Evolutionary conservation across 1,139 yeast genomes (phyloP).

Genomic region (Magnusiomyces magnusii): DNA sequence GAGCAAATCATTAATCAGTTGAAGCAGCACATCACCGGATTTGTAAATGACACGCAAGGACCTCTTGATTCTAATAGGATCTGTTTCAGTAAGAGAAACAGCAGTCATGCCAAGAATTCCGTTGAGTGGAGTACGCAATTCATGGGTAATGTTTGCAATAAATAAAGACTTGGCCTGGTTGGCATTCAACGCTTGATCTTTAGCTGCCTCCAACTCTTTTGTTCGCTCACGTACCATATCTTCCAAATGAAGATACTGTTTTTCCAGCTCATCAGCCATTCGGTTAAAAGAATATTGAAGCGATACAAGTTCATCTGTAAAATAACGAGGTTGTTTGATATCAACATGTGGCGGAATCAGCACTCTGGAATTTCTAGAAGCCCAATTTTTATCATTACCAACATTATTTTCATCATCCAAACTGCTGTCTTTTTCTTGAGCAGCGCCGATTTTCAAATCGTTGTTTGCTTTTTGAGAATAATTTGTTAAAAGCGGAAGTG

Average conservation of each 20-base stretch:
- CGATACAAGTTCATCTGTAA: conserved; percentile 82
- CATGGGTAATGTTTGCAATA: conserved; percentile 94
- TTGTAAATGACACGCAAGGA: conserved; percentile 70
- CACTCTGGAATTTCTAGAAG: background rate
- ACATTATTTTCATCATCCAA: too few species aligned
- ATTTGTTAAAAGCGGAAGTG: too few species aligned
- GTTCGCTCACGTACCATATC: conserved; percentile 88
- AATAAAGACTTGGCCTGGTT: conserved; percentile 92
- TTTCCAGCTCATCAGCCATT: conserved; percentile 81
- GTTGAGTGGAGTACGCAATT: conserved; percentile 86
- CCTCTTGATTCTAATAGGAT: conserved; percentile 55
- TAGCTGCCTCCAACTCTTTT: conserved; percentile 79
- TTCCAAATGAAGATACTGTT: conserved; percentile 76
- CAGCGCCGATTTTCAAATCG: too few species aligned
- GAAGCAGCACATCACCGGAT: conserved; percentile 79
- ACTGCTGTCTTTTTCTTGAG: too few species aligned
- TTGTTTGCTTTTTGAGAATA: too few species aligned
- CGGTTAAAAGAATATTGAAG: conserved; percentile 82
- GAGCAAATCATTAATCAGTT: conserved; percentile 77
- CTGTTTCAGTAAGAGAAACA: conserved; percentile 80
- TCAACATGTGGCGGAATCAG: conserved; percentile 12
- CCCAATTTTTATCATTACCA: too few species aligned
- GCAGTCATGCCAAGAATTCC: conserved; percentile 97
- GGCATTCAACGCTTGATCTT: conserved; percentile 85
- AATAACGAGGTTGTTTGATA: conserved; percentile 35